These are phyloP conservation scores for Ajuga chamaepitys DNA, from an alignment of 257 asterid genomes.

Conservation along the genomic window DNA sequence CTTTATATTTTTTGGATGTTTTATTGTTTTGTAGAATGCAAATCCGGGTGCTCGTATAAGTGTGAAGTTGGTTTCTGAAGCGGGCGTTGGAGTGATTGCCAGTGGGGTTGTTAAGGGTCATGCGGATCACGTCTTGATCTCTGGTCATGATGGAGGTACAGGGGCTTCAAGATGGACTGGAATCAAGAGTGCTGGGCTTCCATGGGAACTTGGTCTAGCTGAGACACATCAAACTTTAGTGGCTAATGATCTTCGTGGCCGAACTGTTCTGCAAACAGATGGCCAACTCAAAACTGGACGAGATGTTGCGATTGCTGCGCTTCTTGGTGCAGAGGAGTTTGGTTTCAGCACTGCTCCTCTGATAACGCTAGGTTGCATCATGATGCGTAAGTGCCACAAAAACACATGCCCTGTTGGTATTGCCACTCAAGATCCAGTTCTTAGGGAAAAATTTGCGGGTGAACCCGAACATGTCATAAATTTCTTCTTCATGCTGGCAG, in stretches of 20 bases:
- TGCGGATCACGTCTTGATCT: conserved; percentile 93
- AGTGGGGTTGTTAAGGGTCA: conserved; percentile 98
- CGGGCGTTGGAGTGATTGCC: conserved; percentile 99
- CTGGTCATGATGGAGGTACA: conserved; percentile 99
- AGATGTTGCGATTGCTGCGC: conserved; percentile 95
- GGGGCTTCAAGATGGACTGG: conserved; percentile 99
- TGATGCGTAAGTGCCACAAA: conserved; percentile 99
- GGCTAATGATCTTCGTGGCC: conserved; percentile 97
- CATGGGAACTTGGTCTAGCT: conserved; percentile 99
- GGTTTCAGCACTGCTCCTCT: conserved; percentile 99
- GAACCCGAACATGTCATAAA: conserved; percentile 97
- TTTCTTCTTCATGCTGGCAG: conserved; percentile 98
- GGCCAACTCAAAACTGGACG: conserved; percentile 98
- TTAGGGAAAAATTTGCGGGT: conserved; percentile 91
- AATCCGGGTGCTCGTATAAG: conserved; percentile 96
- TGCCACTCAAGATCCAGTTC: conserved; percentile 98
- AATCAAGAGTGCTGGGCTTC: conserved; percentile 96
- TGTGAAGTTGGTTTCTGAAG: conserved; percentile 98
- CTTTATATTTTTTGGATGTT: not conserved
- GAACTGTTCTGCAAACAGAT: conserved; percentile 90
- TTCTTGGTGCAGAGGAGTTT: conserved; percentile 99
- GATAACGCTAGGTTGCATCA: conserved; percentile 92
- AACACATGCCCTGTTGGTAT: conserved; percentile 99
- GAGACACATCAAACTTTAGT: conserved; percentile 99
- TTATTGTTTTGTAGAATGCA: conserved; percentile 52